Conservation (phyloP, 202 grass and related monocot genomes). For the Bolboschoenoplectus hybrid region DNA sequence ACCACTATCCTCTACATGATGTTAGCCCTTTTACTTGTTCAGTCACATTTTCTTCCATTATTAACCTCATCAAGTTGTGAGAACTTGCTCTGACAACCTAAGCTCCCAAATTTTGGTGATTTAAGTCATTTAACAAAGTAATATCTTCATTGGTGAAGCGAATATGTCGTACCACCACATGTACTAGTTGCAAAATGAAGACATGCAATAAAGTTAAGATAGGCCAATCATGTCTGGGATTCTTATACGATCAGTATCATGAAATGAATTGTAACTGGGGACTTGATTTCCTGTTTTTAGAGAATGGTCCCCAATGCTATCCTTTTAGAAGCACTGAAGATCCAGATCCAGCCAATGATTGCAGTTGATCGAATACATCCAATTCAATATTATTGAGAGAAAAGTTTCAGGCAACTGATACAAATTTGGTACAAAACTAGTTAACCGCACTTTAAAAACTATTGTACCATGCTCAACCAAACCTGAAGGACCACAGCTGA, state of each 20-base stretch:
- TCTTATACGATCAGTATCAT: neutral
- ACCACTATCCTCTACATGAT: neutral
- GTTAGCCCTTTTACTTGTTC: neutral
- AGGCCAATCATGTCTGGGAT: neutral
- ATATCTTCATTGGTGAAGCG: neutral
- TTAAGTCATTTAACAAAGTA: neutral
- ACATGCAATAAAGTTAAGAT: neutral
- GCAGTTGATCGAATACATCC: slow-evolving; percentile 3
- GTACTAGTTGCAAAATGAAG: slow-evolving; percentile 23
- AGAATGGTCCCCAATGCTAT: slow-evolving; percentile 36
- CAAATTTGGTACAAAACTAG: slow-evolving; percentile 29
- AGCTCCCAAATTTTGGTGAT: neutral
- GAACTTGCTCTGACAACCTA: neutral
- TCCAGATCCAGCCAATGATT: slow-evolving; percentile 43
- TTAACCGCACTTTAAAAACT: slow-evolving; percentile 7
- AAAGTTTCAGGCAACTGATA: slow-evolving; percentile 28
- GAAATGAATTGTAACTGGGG: neutral
- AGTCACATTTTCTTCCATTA: neutral
- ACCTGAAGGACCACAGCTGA: slow-evolving; percentile 7
- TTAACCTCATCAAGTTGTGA: neutral
- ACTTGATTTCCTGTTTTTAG: slow-evolving; percentile 3
- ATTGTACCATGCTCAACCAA: slow-evolving; percentile 10
- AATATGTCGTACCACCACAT: neutral
- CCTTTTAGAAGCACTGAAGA: slow-evolving; percentile 25
- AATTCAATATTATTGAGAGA: slow-evolving; percentile 27